These are phyloP conservation scores for Terana coerulea DNA, from an alignment of 768 basidiomycete species.

Conservation along the genomic window DNA sequence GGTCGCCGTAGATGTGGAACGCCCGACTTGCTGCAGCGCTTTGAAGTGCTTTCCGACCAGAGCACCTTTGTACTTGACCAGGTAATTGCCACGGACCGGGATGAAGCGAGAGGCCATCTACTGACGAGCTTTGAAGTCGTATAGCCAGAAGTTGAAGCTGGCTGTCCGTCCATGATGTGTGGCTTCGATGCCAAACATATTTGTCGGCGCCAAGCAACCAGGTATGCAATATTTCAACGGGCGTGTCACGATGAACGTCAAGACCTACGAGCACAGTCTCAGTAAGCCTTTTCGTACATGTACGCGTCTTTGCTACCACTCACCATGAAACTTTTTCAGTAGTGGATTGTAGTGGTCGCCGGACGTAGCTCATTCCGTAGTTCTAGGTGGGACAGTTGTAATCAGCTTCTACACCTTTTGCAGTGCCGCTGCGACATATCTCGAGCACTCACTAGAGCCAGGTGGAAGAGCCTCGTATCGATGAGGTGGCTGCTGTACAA, in stretches of 20 bases:
- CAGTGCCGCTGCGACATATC: too few species aligned
- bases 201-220: neutral
- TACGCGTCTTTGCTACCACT: neutral
- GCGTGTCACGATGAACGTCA: neutral
- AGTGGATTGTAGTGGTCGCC: too few species aligned
- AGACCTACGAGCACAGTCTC: neutral
- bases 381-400: neutral
- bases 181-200: too few species aligned
- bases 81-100: neutral
- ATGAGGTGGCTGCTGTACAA: neutral
- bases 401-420: too few species aligned
- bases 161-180: too few species aligned
- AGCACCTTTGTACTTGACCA: neutral
- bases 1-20: slow-evolving; percentile 30
- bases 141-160: neutral
- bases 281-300: neutral
- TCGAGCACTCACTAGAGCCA: too few species aligned
- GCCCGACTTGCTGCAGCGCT: too few species aligned
- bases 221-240: neutral
- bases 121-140: neutral
- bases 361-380: neutral
- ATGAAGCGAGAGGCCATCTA: neutral
- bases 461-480: neutral
- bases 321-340: neutral
- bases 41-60: too few species aligned